Percentiles rank a stretch among this genome's conserved stretches.
phyloP scores from a whole-genome alignment of 1,284 basidiomycete species.

The Malassezia nana region DNA sequence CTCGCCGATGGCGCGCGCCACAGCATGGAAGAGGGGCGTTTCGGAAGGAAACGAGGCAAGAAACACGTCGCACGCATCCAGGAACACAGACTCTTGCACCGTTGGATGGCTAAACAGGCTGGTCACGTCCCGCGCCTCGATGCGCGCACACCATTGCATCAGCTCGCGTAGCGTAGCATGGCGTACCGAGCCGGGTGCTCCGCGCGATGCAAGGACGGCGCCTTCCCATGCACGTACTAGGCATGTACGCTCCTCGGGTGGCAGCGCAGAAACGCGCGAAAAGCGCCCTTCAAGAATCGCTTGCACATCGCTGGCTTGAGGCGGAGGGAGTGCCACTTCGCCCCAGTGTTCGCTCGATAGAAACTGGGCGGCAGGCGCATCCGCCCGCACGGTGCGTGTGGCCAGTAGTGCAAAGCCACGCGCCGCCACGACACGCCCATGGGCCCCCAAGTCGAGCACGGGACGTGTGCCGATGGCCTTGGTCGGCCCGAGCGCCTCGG shows the following conservation, averaged over 20 bases:
- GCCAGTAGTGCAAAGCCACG: conserved; percentile 50
- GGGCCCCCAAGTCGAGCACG: conserved; percentile 51
- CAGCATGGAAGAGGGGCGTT: conserved; percentile 12
- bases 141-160: conserved; percentile 72
- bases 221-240: conserved; percentile 33
- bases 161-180: conserved; percentile 65
- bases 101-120: conserved; percentile 57
- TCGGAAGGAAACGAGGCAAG: conserved; percentile 57
- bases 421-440: conserved; percentile 47
- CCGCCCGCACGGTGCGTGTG: conserved; percentile 32
- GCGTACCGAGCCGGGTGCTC: neutral
- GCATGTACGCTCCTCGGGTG: conserved; percentile 19
- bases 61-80: conserved; percentile 85
- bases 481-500: conserved; percentile 62
- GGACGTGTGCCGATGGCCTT: conserved; percentile 69
- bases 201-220: neutral
- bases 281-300: conserved; percentile 29
- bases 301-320: conserved; percentile 26
- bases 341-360: conserved; percentile 59
- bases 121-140: conserved; percentile 50
- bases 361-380: conserved; percentile 46
- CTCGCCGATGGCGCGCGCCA: conserved; percentile 27
- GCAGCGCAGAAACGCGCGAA: conserved; percentile 18
- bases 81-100: conserved; percentile 76
- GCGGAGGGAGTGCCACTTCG: conserved; percentile 26